phyloP scores from a whole-genome alignment of 495 filamentous ascomycete species.

The Penicillium parvum region DNA sequence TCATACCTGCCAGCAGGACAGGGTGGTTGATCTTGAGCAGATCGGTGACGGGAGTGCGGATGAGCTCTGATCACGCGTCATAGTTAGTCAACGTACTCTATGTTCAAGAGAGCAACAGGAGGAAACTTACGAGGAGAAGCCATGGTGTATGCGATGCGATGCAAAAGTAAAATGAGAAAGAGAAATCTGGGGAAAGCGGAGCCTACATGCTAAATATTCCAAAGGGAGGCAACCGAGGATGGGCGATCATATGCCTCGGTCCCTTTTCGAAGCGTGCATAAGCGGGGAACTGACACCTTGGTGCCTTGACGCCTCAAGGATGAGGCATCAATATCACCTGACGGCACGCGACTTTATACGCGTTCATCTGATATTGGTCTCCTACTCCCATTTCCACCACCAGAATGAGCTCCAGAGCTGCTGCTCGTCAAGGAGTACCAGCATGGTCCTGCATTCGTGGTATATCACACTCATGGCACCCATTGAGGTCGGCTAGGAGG shows the following conservation, averaged over 20 bases:
- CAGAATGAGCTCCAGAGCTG: constrained; percentile 12
- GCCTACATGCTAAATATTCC: too few species aligned
- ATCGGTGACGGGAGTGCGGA: constrained; percentile 86
- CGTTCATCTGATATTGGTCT: neutral
- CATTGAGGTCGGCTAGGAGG: constrained; percentile 7
- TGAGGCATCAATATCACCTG: constrained; percentile 11
- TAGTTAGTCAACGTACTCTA: neutral
- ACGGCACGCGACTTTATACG: constrained; percentile 4
- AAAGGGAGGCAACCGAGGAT: constrained; percentile 17
- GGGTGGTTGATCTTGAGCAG: constrained; percentile 97
- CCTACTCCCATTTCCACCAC: neutral
- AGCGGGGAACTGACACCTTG: too few species aligned
- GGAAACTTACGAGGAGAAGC: constrained; percentile 73
- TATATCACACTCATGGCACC: neutral
- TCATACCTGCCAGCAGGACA: constrained; percentile 95
- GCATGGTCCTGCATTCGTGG: neutral
- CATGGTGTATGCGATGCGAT: constrained; percentile 48
- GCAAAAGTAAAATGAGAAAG: constrained; percentile 11
- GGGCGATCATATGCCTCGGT: constrained; percentile 4
- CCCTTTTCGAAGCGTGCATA: neutral
- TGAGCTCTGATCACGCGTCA: constrained; percentile 55
- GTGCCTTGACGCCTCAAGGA: constrained; percentile 7
- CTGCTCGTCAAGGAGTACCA: neutral
- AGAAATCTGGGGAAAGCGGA: constrained; percentile 22
- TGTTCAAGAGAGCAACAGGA: neutral